phyloP scores from a whole-genome alignment of 257 asterid species.

The Solanum chilense region DNA sequence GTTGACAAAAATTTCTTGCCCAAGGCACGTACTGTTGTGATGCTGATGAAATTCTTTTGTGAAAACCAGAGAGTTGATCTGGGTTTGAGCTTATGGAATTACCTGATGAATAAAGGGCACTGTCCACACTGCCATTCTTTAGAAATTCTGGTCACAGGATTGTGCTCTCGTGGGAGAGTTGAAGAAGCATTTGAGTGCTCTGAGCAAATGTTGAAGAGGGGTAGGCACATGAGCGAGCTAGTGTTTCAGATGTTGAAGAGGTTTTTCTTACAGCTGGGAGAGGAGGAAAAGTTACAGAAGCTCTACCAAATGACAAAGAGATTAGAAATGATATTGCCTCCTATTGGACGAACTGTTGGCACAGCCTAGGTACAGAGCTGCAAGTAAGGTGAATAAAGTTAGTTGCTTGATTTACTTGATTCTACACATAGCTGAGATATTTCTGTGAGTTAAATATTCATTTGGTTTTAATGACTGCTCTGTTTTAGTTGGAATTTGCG shows the following conservation, averaged over 20 bases:
- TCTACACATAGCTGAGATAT: neutral
- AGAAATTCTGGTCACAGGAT: slow-evolving; percentile 69
- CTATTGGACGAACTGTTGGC: slow-evolving; percentile 4
- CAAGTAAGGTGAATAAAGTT: neutral
- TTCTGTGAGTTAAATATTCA: neutral
- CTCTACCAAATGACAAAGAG: slow-evolving; percentile 32
- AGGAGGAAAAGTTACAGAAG: slow-evolving; percentile 27
- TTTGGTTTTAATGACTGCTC: neutral
- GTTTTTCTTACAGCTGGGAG: slow-evolving; percentile 33
- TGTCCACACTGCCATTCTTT: slow-evolving; percentile 81
- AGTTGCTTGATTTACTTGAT: neutral
- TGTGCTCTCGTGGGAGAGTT: slow-evolving; percentile 71
- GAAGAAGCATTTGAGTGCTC: slow-evolving; percentile 58
- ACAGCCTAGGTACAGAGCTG: neutral
- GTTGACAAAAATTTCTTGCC: slow-evolving; percentile 47
- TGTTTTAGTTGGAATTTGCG: neutral
- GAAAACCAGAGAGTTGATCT: slow-evolving; percentile 43
- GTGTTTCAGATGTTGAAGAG: slow-evolving; percentile 50
- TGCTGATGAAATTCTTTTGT: slow-evolving; percentile 74
- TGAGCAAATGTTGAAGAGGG: slow-evolving; percentile 64
- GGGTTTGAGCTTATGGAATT: slow-evolving; percentile 71
- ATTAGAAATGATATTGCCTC: slow-evolving; percentile 41
- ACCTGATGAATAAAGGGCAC: slow-evolving; percentile 60
- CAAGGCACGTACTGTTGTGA: slow-evolving; percentile 51
- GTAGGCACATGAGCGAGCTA: slow-evolving; percentile 47